Evolutionary conservation across 2,329 filamentous ascomycete species (phyloP).

Genomic region (Colletotrichum tamarilloi): DNA sequence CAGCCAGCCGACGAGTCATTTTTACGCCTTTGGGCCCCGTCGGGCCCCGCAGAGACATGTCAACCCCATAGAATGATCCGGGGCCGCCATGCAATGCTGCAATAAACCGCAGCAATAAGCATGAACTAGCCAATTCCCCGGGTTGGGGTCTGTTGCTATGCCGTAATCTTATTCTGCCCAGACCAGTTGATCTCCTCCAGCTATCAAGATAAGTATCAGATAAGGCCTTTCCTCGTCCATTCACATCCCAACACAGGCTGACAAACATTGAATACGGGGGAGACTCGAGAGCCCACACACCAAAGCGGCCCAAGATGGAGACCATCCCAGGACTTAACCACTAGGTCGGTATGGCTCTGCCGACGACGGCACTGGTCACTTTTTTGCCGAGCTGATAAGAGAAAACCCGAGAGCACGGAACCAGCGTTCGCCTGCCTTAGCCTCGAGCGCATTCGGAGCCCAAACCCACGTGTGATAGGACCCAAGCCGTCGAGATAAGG

Average conservation of each 20-base stretch:
- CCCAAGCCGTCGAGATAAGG: constrained; percentile 8
- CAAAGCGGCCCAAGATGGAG: too few relatives aligned
- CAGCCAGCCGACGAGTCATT: constrained; percentile 12
- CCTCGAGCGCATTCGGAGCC: neutral
- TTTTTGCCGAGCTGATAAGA: constrained; percentile 24
- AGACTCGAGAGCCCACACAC: too few relatives aligned
- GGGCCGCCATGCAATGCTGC: constrained; percentile 4
- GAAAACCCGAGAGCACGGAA: neutral
- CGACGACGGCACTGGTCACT: neutral
- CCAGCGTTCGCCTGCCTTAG: neutral
- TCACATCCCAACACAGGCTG: too few relatives aligned
- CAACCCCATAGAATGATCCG: constrained; percentile 16
- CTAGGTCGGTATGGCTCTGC: neutral
- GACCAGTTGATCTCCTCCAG: neutral
- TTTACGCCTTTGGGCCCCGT: constrained; percentile 11
- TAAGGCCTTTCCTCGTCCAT: neutral
- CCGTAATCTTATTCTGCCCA: constrained; percentile 2
- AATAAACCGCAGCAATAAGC: constrained; percentile 3
- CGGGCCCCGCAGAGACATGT: constrained; percentile 18
- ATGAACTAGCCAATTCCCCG: constrained; percentile 9
- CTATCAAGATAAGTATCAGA: constrained; percentile 19
- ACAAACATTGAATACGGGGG: neutral
- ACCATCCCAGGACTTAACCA: neutral
- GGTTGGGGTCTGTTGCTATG: neutral
- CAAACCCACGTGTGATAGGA: constrained; percentile 14